These are phyloP conservation scores for Pleurotus ostreatus DNA, from an alignment of 768 basidiomycete genomes.

Conservation along the genomic window DNA sequence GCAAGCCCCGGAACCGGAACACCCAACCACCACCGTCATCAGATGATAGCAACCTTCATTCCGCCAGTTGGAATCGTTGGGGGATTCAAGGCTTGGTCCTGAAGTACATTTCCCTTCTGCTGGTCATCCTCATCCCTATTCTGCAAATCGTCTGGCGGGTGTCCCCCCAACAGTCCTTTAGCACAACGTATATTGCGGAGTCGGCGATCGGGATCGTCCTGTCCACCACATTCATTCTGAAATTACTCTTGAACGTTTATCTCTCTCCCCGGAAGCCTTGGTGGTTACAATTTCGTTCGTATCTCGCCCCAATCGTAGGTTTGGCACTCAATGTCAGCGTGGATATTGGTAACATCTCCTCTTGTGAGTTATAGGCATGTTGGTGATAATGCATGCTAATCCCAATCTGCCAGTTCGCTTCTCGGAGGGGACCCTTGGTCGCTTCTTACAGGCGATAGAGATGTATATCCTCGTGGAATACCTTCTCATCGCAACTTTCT, in stretches of 20 bases:
- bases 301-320: slow-evolving; percentile 46
- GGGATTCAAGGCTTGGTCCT: slow-evolving; percentile 49
- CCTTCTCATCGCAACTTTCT: slow-evolving; percentile 44
- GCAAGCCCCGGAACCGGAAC: slow-evolving; percentile 11
- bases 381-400: too few relatives aligned
- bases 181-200: slow-evolving; percentile 53
- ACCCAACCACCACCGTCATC: slow-evolving; percentile 13
- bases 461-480: slow-evolving; percentile 60
- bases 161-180: slow-evolving; percentile 29
- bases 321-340: slow-evolving; percentile 49
- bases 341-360: slow-evolving; percentile 50
- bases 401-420: slow-evolving; percentile 46
- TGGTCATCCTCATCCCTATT: slow-evolving; percentile 41
- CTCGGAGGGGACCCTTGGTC: slow-evolving; percentile 66
- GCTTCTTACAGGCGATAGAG: slow-evolving; percentile 60
- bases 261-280: slow-evolving; percentile 35
- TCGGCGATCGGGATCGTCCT: slow-evolving; percentile 53
- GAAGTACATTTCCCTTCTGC: slow-evolving; percentile 45
- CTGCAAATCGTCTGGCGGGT: slow-evolving; percentile 67
- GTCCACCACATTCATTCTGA: slow-evolving; percentile 57
- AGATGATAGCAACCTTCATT: slow-evolving; percentile 32
- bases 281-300: slow-evolving; percentile 41
- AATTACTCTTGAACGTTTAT: slow-evolving; percentile 55
- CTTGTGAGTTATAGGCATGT: slow-evolving; percentile 41
- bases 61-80: slow-evolving; percentile 66